Evolutionary conservation across 2,329 filamentous ascomycete species (phyloP), one percentile per base, ranked within the genome.

Genomic region (Achaetomium macrosporum): DNA sequence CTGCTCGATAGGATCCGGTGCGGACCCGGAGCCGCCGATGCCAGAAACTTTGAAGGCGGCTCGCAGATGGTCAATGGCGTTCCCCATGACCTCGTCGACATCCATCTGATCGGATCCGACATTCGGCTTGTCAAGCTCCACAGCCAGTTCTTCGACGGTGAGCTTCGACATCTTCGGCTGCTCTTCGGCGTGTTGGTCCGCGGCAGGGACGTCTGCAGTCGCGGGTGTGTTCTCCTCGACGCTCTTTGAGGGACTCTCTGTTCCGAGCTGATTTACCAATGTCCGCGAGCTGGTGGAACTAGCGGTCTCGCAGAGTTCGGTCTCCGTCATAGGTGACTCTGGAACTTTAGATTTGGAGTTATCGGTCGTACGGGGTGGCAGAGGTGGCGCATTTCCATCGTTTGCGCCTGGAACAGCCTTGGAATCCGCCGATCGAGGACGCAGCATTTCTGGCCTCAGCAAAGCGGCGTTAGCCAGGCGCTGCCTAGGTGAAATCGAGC

Each of bases 21-120:
- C 43, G 16, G 15, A 12, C 1, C 55, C 42, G 13, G 51, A 39
- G 5, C 13, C n/a, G 5, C 54, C 54, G 68, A 55, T 73, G 3
- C 78, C 79, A n/a, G 78, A 78, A 6, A 89, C 81, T 53, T 79
- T 84, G 64, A 97, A 91, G 2, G 92, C 91, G 48, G 88, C 90
- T 63, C 93, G 88, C n/a, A 96, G 76, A 47, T 93, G 87, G 64
- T 92, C 90, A 54, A 96, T 82, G 25, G 96, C 88, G 63, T 92
- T 93, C 54, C 90, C 90, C 73, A 96, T 91, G 42, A 96, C 92
- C 69, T 99, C 93, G 12, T 90, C 90, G 5, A 96, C 92, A 69
- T 99, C 93, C 70, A 99, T 91, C 65, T 99, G 93, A 33, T 89
- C 76, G 0, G 79, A 61, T 3, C 71, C 71, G 41, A 61, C 51